Evolutionary conservation across 305 asterid genomes (phyloP), one percentile per base, ranked within the genome.

Genomic region (Ajuga reptans): DNA sequence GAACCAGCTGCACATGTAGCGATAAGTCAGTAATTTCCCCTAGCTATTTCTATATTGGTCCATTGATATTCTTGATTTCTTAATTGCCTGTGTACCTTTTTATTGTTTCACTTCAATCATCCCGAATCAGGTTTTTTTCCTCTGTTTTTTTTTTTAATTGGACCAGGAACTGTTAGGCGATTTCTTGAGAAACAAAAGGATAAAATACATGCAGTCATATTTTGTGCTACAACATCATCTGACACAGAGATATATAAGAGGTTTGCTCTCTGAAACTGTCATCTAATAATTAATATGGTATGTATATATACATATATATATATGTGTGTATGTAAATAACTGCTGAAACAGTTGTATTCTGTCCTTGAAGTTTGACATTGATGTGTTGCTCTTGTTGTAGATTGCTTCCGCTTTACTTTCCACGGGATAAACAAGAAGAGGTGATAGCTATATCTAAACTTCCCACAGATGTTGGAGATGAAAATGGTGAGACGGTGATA

Each of bases 1-100:
- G 97, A 92, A 86, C 96, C 96, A 63, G 96, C 98, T 78, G 98
- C 95, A 1, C 98, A 92, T 66, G 97, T 92, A 65, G 95, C 98
- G 75, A 92, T 90, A 81, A 84, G 98, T 88, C 64, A 82, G 89
- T 69, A 51, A 47, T 24, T 70, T 63, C 52, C 55, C 52, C 8
- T 39, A 37, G 42, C 18, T 11, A 31, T 31, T 11, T 53, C 18
- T 69, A 8, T 42, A 33, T 63, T 65, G 6, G 58, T 61, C 41
- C 33, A 51, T 63, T 63, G 11, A 47, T 31, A 36, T 68, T 71
- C 27, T 73, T 66, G 34, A 37, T 52, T 72, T 36, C 54, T 46
- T 51, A 53, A 29, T 43, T 53, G 55, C 54, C 45, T 14, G 33
- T 27, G 37, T 69, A 10, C 57, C 21, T 63, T 57, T 67, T 6